phyloP scores from a whole-genome alignment of 768 basidiomycete species.

The Mycena maculata region DNA sequence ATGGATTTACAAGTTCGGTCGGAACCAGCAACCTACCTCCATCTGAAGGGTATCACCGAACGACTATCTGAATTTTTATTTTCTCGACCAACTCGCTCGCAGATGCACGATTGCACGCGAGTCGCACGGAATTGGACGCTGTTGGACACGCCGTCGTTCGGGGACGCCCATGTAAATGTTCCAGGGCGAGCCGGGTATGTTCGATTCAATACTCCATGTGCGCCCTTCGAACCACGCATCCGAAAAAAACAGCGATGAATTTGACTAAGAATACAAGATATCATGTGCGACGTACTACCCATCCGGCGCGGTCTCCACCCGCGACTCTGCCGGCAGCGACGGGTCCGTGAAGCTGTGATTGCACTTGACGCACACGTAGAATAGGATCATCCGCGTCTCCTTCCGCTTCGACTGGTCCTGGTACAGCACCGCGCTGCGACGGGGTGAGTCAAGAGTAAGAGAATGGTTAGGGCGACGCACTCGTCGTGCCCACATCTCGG shows the following conservation, averaged over 20 bases:
- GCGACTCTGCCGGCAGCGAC: constrained; percentile 59
- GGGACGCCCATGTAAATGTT: too few relatives aligned
- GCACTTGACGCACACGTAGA: constrained; percentile 90
- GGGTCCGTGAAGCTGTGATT: constrained; percentile 82
- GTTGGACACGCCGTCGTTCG: too few relatives aligned
- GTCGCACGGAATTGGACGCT: too few relatives aligned
- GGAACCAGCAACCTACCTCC: too few relatives aligned
- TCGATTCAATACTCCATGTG: too few relatives aligned
- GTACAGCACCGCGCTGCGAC: constrained; percentile 87
- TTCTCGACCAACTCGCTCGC: too few relatives aligned
- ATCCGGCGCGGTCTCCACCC: constrained; percentile 5
- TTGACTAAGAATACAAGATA: constrained; percentile 13
- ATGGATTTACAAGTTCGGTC: too few relatives aligned
- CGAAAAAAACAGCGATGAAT: neutral
- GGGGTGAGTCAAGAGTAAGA: constrained; percentile 10
- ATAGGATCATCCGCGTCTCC: constrained; percentile 94
- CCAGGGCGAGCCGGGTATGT: too few relatives aligned
- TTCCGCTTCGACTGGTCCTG: constrained; percentile 98
- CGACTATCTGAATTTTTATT: too few relatives aligned
- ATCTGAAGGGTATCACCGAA: too few relatives aligned
- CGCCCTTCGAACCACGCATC: too few relatives aligned
- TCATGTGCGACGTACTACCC: constrained; percentile 15
- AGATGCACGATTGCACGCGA: too few relatives aligned
- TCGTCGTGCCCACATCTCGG: constrained; percentile 86
- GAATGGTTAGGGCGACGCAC: constrained; percentile 63